A percentile compares a stretch with the other conserved stretches of the same genome.
phyloP scores from a whole-genome alignment of 768 basidiomycete genomes.

The Mycena rosella region DNA sequence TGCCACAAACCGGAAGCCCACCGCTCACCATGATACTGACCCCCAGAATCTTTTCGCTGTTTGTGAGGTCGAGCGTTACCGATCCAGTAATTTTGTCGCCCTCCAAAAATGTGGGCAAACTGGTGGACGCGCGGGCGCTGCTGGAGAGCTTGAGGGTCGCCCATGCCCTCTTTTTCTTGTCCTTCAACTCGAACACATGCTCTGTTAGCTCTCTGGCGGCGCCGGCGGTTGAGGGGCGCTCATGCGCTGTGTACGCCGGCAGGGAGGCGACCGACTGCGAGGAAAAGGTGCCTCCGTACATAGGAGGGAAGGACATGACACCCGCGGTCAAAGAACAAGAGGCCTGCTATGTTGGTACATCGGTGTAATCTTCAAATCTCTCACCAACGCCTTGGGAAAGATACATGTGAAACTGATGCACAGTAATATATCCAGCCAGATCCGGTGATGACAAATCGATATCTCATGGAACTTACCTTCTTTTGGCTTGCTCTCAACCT shows the following conservation, averaged over 20 bases:
- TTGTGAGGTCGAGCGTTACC: conserved; percentile 24
- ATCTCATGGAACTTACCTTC: too few relatives aligned
- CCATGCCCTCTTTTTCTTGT: conserved; percentile 37
- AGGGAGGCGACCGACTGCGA: conserved; percentile 30
- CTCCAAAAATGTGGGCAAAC: conserved; percentile 38
- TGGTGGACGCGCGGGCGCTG: conserved; percentile 48
- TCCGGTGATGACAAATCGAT: too few relatives aligned
- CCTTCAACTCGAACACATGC: conserved; percentile 35
- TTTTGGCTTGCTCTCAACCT: too few relatives aligned
- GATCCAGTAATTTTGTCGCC: conserved; percentile 37
- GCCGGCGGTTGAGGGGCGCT: conserved; percentile 31
- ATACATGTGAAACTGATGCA: too few relatives aligned
- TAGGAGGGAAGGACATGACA: conserved; percentile 24
- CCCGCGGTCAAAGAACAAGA: conserved; percentile 18
- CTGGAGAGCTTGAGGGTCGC: conserved; percentile 47
- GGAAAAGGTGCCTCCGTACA: conserved; percentile 31
- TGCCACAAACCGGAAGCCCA: background rate
- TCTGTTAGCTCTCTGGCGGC: conserved; percentile 27
- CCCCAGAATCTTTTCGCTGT: conserved; percentile 31
- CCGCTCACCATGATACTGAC: conserved; percentile 29
- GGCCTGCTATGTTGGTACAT: background rate
- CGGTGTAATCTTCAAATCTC: background rate
- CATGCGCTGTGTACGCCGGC: conserved; percentile 29
- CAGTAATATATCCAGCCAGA: too few relatives aligned
- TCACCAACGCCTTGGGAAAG: background rate